Conservation (phyloP, 495 filamentous ascomycete species). For the Penicillium bialowiezense region DNA sequence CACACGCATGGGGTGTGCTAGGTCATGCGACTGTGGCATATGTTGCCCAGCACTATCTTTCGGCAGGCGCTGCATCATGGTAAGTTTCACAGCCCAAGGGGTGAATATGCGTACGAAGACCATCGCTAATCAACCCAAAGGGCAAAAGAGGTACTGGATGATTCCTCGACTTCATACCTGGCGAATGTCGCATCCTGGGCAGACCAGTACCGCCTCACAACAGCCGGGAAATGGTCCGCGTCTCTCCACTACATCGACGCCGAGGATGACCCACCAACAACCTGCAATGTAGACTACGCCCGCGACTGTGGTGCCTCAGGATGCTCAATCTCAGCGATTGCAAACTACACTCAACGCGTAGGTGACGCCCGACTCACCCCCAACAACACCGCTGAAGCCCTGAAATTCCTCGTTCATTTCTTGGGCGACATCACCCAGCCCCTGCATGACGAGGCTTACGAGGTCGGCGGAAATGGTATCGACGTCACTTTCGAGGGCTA, state of each 20-base stretch:
- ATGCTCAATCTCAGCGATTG: slow-evolving; percentile 60
- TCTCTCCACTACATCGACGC: slow-evolving; percentile 65
- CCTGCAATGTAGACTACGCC: slow-evolving; percentile 53
- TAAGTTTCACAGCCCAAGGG: not conserved
- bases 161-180: slow-evolving; percentile 52
- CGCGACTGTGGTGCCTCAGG: slow-evolving; percentile 58
- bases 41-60: slow-evolving; percentile 53
- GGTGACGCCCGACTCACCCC: slow-evolving; percentile 19
- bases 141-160: slow-evolving; percentile 21
- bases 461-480: slow-evolving; percentile 59
- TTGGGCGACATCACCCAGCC: slow-evolving; percentile 64
- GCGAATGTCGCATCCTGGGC: slow-evolving; percentile 61
- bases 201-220: slow-evolving; percentile 54
- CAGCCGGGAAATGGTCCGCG: slow-evolving; percentile 50
- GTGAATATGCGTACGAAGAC: not conserved
- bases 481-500: slow-evolving; percentile 52
- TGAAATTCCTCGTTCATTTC: slow-evolving; percentile 57
- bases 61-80: slow-evolving; percentile 39
- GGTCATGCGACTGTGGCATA: slow-evolving; percentile 63
- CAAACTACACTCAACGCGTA: slow-evolving; percentile 49
- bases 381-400: slow-evolving; percentile 24
- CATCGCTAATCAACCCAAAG: slow-evolving; percentile 10
- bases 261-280: slow-evolving; percentile 54
- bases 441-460: slow-evolving; percentile 57
- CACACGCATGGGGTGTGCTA: slow-evolving; percentile 51